Conservation (phyloP, 176 grass and related monocot species). For the Saccharum officinarum region DNA sequence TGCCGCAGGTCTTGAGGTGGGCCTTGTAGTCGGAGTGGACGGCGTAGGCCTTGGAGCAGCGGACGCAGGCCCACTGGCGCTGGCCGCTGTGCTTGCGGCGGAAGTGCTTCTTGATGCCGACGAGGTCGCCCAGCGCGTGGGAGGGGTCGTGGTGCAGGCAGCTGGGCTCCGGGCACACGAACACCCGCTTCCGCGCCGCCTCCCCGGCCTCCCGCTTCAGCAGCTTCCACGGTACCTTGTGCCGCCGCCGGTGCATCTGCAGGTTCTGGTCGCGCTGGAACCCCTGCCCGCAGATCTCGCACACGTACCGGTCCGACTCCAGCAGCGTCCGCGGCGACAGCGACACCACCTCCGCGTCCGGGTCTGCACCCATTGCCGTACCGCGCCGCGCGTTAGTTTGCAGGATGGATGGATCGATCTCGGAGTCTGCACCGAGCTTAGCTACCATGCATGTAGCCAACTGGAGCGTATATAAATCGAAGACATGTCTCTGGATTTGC, state of each 20-base stretch:
- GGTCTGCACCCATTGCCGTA: conserved; percentile 50
- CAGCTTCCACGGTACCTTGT: conserved; percentile 99
- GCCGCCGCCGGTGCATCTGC: conserved; percentile 99
- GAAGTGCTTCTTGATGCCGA: conserved; percentile 99
- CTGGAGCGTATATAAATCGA: not conserved
- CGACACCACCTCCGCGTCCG: conserved; percentile 96
- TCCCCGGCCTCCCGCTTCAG: conserved; percentile 83
- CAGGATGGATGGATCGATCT: not conserved
- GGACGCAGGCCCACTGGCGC: conserved; percentile 86
- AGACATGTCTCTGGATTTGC: not conserved
- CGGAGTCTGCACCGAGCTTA: not conserved
- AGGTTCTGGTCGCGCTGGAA: conserved; percentile 99
- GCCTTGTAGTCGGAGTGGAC: conserved; percentile 99
- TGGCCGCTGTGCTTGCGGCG: conserved; percentile 94
- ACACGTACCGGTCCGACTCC: conserved; percentile 96
- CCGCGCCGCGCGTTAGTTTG: not conserved
- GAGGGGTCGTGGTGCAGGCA: conserved; percentile 94
- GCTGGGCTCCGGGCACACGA: conserved; percentile 91
- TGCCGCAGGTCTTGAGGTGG: conserved; percentile 98
- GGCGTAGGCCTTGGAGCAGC: conserved; percentile 96
- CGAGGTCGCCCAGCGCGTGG: conserved; percentile 93
- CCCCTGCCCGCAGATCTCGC: conserved; percentile 99
- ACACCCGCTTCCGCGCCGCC: conserved; percentile 87
- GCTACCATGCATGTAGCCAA: conserved; percentile 1
- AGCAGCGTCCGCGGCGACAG: conserved; percentile 92